Percentiles rank a stretch among this genome's conserved stretches.
Conservation (phyloP, 768 basidiomycete species). For the Trametes villosa region DNA sequence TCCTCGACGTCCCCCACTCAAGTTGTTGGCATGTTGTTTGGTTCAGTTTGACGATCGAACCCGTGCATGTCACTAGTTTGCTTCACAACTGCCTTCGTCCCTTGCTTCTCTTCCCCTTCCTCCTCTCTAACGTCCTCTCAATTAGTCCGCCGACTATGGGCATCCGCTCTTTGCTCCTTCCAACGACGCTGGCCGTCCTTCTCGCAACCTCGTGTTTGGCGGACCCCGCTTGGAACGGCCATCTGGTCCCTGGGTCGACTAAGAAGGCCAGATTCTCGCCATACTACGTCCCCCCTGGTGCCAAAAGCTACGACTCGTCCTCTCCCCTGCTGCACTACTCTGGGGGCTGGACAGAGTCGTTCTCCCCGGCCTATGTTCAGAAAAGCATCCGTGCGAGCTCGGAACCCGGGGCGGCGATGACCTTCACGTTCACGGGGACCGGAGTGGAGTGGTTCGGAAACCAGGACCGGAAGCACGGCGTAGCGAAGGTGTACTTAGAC, state of each 20-base stretch:
- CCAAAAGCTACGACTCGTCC: conserved; percentile 70
- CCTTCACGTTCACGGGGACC: conserved; percentile 70
- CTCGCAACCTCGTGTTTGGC: conserved; percentile 15
- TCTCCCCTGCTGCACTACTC: conserved; percentile 69
- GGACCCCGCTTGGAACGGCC: conserved; percentile 74
- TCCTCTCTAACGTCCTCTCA: background rate
- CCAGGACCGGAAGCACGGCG: conserved; percentile 56
- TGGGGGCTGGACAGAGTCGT: conserved; percentile 60
- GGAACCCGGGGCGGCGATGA: conserved; percentile 51
- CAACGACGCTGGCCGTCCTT: conserved; percentile 29
- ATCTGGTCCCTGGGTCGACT: conserved; percentile 53
- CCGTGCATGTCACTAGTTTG: background rate
- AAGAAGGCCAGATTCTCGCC: conserved; percentile 57
- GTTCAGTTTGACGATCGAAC: conserved; percentile 4
- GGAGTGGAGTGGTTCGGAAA: conserved; percentile 82
- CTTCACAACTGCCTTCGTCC: background rate
- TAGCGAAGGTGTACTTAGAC: conserved; percentile 61
- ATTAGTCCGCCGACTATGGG: conserved; percentile 16
- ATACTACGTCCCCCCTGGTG: conserved; percentile 75
- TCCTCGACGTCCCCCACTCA: no score
- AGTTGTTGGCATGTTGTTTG: conserved; percentile 22
- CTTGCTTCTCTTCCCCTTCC: background rate
- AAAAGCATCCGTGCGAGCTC: conserved; percentile 56
- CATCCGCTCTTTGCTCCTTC: conserved; percentile 17
- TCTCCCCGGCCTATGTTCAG: conserved; percentile 54